Base-by-base conservation (phyloP, 2,329 filamentous ascomycete genomes). In the Coniochaeta sp. region DNA sequence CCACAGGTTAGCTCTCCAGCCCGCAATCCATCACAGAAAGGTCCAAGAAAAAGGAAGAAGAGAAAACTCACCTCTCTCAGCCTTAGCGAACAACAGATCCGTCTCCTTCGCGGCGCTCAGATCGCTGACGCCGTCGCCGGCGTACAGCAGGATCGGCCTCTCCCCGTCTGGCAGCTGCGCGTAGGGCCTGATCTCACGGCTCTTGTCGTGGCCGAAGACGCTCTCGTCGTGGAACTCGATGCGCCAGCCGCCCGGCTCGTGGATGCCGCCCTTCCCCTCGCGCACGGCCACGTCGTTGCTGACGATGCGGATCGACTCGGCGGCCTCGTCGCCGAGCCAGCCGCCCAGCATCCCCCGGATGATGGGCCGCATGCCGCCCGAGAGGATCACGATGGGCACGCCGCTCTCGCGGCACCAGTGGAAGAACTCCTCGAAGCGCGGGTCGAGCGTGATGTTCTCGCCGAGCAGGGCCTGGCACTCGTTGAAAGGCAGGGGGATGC, bases 201-300 rank as follows among this genome's bases (percentile, higher is more conserved):
- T 93, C 84, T 99, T 99, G 81, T 99, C 93, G 72, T 99, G 95
- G n/a, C 95, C 95, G 69, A 96, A 96, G 61, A 87, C 82, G 70
- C 89, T 90, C 62, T 93, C 91, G 72, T 99, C 93, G 70, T 91
- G 92, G 76, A 88, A 99, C 61, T 85, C 80, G 67, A 99, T 93
- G 69, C 88, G 80, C 95, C 95, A 99, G 32, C 92, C 93, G 19
- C 85, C 85, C 70, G 89, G 85, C 57, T 91, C 85, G 67, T 95
- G 88, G 71, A 96, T 89, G 67, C 76, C 81, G 81, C 91, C 81
- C 81, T 91, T 91, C 55, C 87, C 76, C 72, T 83, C 70, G 65
- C 83, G 73, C 22, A 84, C 73, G 62, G 79, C 80, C 10, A 93
- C 91, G 65, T 92, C 80, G 75, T 98, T 99, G 77, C 89, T 91